Percentiles rank a stretch among this genome's conserved stretches.
These are phyloP conservation scores for Rhizophagus sp. DNA, from an alignment of 192 early-diverging fungal species.

Conservation along the genomic window DNA sequence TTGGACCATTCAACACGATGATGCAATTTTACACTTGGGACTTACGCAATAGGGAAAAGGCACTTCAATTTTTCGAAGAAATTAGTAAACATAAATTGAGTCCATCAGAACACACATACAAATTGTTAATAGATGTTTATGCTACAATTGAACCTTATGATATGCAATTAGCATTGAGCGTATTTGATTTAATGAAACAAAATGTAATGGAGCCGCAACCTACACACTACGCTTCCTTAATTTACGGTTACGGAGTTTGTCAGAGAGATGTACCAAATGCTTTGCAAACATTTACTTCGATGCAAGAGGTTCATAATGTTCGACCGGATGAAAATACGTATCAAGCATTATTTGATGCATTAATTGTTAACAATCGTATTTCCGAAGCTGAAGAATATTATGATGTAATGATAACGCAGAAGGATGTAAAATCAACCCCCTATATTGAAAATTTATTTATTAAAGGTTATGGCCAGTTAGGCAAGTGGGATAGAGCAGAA, in stretches of 20 bases:
- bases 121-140: constrained; percentile 57
- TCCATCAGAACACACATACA: constrained; percentile 57
- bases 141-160: constrained; percentile 57
- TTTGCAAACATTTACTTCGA: constrained; percentile 42
- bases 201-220: constrained; percentile 44
- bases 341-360: constrained; percentile 56
- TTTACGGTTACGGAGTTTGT: constrained; percentile 56
- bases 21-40: constrained; percentile 65
- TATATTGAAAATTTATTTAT: constrained; percentile 64
- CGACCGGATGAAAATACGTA: constrained; percentile 50
- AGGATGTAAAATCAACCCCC: constrained; percentile 44
- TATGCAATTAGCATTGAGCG: constrained; percentile 49
- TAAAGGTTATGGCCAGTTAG: constrained; percentile 51
- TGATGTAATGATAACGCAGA: constrained; percentile 39
- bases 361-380: constrained; percentile 47
- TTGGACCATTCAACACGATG: constrained; percentile 60
- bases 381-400: constrained; percentile 46
- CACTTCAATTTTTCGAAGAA: constrained; percentile 50
- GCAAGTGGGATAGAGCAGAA: constrained; percentile 43
- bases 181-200: constrained; percentile 45
- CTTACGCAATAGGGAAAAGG: constrained; percentile 47
- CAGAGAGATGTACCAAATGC: constrained; percentile 51
- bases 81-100: constrained; percentile 43
- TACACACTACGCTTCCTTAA: constrained; percentile 55
- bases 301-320: constrained; percentile 37